Base-by-base conservation (phyloP, 805 yeast species). In the Dipodascus geniculatus region DNA sequence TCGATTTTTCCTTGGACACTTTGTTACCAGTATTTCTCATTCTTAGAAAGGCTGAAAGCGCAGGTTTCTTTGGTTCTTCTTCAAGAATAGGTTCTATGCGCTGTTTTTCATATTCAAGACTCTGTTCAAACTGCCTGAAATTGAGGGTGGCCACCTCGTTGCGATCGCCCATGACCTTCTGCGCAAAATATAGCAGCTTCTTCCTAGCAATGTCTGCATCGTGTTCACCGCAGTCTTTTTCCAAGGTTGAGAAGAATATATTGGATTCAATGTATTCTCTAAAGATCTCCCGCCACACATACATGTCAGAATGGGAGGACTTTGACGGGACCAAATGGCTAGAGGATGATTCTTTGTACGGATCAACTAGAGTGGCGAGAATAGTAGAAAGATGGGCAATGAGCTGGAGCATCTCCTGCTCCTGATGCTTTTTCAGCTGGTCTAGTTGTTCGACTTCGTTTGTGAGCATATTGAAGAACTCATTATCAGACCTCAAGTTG, bases 241-340 rank as follows among this genome's bases (percentile, higher is more conserved):
- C 84, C 56, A 76, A 72, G 47, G 74, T 71, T 50, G 74, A 76
- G 66, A 82, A 79, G 57, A 79, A 84, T 31, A 85, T 77, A 57
- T 83, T 85, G 22, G 79, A 74, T 57, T 84, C 90, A 23, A 83
- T 72, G 59, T 83, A 85, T 20, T 76, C 65, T 60, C 74, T 77
- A 67, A 85, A 84, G 8, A 85, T 72, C 60, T 81, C 80, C 55
- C 91, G 70, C 91, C 91, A 85, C 6, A 73, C 71, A 60, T 81
- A 81, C 66, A 84, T 68, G 61, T 85, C 91, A 1, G 74, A 68
- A 42, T 69, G 71, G 53, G 71, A 73, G 48, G 64, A 64, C 38
- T 68, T 67, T 0, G 82, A 79, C 14, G 68, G 61, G 0, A 77
- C 63, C 17, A 72, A 65, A 3, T 67, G 62, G 1, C 74, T 66